Evolutionary conservation across 73 alveolate species (phyloP).

Genomic region (Urostyla sp.): DNA sequence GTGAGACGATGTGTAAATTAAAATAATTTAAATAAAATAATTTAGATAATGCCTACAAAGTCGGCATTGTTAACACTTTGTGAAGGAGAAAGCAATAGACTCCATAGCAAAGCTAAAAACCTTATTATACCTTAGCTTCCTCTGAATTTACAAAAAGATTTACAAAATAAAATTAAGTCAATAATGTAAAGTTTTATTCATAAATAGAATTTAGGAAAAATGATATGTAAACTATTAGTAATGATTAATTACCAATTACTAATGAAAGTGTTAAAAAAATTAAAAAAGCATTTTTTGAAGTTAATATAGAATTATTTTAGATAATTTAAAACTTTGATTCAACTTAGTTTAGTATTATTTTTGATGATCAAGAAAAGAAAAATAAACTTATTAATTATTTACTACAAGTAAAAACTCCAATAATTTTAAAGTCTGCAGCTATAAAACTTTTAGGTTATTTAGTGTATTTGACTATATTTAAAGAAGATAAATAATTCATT

Average conservation of each 20-base stretch:
- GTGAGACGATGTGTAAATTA: background rate
- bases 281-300: background rate
- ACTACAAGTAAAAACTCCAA: conserved; percentile 22
- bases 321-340: conserved; percentile 45
- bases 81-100: conserved; percentile 7
- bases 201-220: too few species aligned
- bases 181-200: background rate
- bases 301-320: conserved; percentile 5
- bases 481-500: conserved; percentile 15
- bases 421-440: conserved; percentile 44
- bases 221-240: too few species aligned
- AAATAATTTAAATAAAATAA: too few species aligned
- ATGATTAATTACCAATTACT: background rate
- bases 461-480: conserved; percentile 19
- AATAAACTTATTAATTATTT: conserved; percentile 9
- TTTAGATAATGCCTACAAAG: too few species aligned
- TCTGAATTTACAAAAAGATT: background rate
- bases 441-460: conserved; percentile 52
- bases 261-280: background rate
- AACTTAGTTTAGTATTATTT: conserved; percentile 21
- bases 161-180: background rate
- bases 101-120: conserved; percentile 27
- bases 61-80: too few species aligned
- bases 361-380: background rate
- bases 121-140: conserved; percentile 1